Percentiles rank a stretch among this genome's conserved stretches.
phyloP scores from a whole-genome alignment of 768 basidiomycete species.

The Boletus subcaerulescens region DNA sequence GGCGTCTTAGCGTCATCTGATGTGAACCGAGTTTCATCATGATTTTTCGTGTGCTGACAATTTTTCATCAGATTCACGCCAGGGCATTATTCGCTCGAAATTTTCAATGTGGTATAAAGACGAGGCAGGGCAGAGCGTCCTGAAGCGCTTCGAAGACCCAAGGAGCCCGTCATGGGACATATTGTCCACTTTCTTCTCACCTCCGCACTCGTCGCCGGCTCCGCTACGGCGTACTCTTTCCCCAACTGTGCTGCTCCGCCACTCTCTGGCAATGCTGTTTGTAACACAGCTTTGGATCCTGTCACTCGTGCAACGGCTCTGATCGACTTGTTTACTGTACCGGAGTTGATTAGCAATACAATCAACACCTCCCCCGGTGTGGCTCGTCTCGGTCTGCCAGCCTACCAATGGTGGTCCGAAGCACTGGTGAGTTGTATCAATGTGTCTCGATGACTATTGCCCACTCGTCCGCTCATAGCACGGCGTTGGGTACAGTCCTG shows the following conservation, averaged over 20 bases:
- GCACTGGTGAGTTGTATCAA: slow-evolving; percentile 40
- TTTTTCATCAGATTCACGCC: too few relatives aligned
- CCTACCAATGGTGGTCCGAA: slow-evolving; percentile 63
- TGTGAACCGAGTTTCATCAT: too few relatives aligned
- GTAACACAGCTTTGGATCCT: slow-evolving; percentile 44
- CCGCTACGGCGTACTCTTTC: slow-evolving; percentile 34
- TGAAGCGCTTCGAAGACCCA: too few relatives aligned
- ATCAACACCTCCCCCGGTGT: slow-evolving; percentile 29
- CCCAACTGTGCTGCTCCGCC: slow-evolving; percentile 49
- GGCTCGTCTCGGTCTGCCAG: slow-evolving; percentile 36
- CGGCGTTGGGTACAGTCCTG: slow-evolving; percentile 52
- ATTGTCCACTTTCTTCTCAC: neutral
- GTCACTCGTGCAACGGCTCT: slow-evolving; percentile 49
- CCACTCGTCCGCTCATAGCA: slow-evolving; percentile 36
- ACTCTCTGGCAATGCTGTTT: slow-evolving; percentile 45
- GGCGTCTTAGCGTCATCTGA: too few relatives aligned
- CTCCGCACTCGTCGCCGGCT: slow-evolving; percentile 1
- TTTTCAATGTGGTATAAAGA: too few relatives aligned
- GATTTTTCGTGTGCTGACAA: too few relatives aligned
- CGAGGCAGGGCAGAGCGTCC: too few relatives aligned
- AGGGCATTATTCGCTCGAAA: too few relatives aligned
- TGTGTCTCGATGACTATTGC: neutral
- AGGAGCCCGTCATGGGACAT: neutral
- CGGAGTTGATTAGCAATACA: slow-evolving; percentile 51
- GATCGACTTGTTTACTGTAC: slow-evolving; percentile 46